Percentiles rank a stretch among this genome's conserved stretches.
Conservation (phyloP, 169 alveolate species). For the Perkinsus olseni region DNA sequence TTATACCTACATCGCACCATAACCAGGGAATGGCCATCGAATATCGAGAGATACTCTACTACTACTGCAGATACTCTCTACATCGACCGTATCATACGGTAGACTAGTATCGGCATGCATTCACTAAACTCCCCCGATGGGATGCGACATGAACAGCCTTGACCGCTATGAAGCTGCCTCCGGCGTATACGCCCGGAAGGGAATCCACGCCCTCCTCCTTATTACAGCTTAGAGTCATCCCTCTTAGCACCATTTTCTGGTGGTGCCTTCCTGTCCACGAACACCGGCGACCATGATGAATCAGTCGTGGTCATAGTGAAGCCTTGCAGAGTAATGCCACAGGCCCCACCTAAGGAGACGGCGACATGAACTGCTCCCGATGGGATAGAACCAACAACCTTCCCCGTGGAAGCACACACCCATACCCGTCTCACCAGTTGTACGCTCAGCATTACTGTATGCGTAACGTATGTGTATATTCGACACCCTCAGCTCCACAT, state of each 20-base stretch:
- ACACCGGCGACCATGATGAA: not conserved
- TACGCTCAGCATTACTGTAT: not conserved
- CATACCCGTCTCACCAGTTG: not conserved
- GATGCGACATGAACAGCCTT: too few species aligned
- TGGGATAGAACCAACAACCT: not conserved
- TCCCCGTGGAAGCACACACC: not conserved
- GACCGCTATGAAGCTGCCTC: too few species aligned
- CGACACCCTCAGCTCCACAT: not conserved
- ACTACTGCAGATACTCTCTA: too few species aligned
- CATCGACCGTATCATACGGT: too few species aligned
- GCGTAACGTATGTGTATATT: not conserved
- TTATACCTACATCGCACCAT: not conserved
- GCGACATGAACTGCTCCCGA: not conserved
- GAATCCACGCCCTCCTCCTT: not conserved
- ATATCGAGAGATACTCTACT: too few species aligned
- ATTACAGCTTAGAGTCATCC: not conserved
- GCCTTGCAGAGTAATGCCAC: not conserved
- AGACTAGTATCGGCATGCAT: too few species aligned
- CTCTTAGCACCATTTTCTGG: not conserved
- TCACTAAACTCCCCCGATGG: too few species aligned
- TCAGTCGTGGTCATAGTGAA: not conserved
- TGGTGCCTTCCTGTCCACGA: not conserved
- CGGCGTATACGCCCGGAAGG: too few species aligned
- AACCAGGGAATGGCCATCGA: too few species aligned
- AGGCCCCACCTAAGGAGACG: not conserved